These are phyloP conservation scores for Candida boleticola DNA, from an alignment of 805 yeast species.

Conservation along the genomic window DNA sequence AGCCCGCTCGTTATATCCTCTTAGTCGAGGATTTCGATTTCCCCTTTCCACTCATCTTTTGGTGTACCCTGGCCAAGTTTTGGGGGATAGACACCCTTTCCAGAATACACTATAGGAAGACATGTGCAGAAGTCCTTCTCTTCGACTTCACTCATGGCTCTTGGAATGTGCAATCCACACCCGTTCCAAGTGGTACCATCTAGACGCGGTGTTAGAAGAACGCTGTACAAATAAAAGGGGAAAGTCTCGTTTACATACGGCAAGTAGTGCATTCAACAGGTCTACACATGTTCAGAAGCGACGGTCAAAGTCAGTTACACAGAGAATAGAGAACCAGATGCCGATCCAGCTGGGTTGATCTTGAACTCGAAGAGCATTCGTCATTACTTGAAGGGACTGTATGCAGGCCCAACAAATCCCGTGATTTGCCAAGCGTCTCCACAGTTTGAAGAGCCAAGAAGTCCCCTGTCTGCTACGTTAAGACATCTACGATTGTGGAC, in stretches of 20 bases:
- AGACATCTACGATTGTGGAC: too few species aligned
- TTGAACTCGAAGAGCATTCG: too few species aligned
- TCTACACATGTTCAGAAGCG: constrained; percentile 3
- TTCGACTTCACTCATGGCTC: constrained; percentile 36
- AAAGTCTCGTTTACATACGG: not conserved
- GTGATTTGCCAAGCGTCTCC: too few species aligned
- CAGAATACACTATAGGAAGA: constrained; percentile 17
- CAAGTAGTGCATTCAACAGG: constrained; percentile 3
- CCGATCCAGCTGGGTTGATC: too few species aligned
- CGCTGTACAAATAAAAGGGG: not conserved
- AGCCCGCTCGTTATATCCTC: not conserved
- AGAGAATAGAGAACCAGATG: too few species aligned
- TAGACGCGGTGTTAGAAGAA: constrained; percentile 5
- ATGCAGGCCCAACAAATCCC: not conserved
- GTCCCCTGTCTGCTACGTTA: too few species aligned
- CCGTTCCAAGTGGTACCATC: constrained; percentile 40
- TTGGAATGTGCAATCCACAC: constrained; percentile 44
- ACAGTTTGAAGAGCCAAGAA: too few species aligned
- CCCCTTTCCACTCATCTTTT: constrained; percentile 1
- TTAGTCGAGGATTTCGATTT: not conserved
- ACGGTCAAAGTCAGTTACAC: too few species aligned
- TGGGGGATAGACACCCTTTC: constrained; percentile 24
- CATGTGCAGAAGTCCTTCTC: constrained; percentile 36
- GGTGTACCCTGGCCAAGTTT: constrained; percentile 12
- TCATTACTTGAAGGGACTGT: too few species aligned